Conservation (phyloP, 345 rosid genomes). For the Carallia brachiata region DNA sequence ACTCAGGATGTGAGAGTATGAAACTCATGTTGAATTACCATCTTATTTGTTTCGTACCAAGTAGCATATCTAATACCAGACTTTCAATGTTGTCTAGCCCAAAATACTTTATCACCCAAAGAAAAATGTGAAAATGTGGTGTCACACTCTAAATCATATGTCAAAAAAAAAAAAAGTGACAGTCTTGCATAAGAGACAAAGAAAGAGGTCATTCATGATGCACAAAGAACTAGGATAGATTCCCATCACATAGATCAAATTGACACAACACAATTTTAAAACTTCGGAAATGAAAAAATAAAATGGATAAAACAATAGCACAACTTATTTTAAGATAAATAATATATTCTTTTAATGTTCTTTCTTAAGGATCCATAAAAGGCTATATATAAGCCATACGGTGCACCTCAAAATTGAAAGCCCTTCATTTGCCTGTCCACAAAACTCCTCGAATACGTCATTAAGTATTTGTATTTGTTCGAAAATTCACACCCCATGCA, state of each 20-base stretch:
- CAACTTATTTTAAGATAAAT: too few relatives aligned
- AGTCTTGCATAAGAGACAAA: background rate
- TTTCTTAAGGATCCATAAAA: too few relatives aligned
- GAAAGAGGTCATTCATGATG: background rate
- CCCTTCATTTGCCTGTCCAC: too few relatives aligned
- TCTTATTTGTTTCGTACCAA: conserved; percentile 83
- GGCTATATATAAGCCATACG: too few relatives aligned
- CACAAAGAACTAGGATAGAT: background rate
- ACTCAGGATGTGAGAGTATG: background rate
- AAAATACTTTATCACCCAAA: conserved; percentile 89
- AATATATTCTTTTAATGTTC: too few relatives aligned
- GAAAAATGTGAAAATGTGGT: conserved; percentile 35
- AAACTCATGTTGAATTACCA: conserved; percentile 44
- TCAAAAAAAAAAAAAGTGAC: background rate
- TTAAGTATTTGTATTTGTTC: too few relatives aligned
- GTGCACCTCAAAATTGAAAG: too few relatives aligned
- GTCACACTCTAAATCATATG: conserved; percentile 68
- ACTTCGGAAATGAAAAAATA: background rate
- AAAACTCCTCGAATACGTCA: too few relatives aligned
- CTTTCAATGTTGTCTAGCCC: conserved; percentile 95
- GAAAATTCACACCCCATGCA: too few relatives aligned
- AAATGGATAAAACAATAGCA: background rate
- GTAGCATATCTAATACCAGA: conserved; percentile 96
- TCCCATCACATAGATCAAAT: background rate
- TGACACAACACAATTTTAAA: background rate